Conservation (phyloP, 495 filamentous ascomycete genomes). For the Podospora australis region DNA sequence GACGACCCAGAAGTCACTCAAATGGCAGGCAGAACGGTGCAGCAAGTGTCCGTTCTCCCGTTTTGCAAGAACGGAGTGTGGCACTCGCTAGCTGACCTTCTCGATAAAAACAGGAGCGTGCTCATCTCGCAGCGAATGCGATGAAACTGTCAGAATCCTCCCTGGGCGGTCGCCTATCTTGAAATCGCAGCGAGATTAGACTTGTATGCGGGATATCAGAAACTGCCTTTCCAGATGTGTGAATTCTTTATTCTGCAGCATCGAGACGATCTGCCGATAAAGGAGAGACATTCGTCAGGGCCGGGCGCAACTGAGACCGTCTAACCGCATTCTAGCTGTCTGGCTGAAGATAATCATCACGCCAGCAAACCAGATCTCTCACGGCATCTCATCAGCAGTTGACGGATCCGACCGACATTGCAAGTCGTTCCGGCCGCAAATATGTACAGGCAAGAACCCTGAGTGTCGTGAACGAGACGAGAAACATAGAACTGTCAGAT, state of each 20-base stretch:
- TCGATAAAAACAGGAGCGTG: too few relatives aligned
- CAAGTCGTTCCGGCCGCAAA: constrained; percentile 8
- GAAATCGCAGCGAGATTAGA: constrained; percentile 1
- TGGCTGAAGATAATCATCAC: constrained; percentile 9
- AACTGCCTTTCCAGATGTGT: too few relatives aligned
- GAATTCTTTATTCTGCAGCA: too few relatives aligned
- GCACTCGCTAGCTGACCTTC: too few relatives aligned
- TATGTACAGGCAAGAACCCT: neutral
- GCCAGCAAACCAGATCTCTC: constrained; percentile 1
- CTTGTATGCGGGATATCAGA: constrained; percentile 9
- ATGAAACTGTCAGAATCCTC: too few relatives aligned
- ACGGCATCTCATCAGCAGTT: neutral
- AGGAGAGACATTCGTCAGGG: too few relatives aligned
- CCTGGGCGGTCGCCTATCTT: constrained; percentile 12
- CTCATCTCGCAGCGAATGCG: too few relatives aligned
- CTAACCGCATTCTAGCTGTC: neutral
- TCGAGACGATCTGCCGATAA: constrained; percentile 1
- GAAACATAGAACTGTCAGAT: neutral
- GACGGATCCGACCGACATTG: too few relatives aligned
- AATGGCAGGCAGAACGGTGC: neutral
- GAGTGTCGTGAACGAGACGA: neutral
- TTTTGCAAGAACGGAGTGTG: too few relatives aligned
- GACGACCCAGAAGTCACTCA: neutral
- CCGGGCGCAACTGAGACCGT: too few relatives aligned
- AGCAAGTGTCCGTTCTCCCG: neutral